These are phyloP conservation scores for Priceomyces melissophilus DNA, from an alignment of 805 yeast species.

Conservation along the genomic window DNA sequence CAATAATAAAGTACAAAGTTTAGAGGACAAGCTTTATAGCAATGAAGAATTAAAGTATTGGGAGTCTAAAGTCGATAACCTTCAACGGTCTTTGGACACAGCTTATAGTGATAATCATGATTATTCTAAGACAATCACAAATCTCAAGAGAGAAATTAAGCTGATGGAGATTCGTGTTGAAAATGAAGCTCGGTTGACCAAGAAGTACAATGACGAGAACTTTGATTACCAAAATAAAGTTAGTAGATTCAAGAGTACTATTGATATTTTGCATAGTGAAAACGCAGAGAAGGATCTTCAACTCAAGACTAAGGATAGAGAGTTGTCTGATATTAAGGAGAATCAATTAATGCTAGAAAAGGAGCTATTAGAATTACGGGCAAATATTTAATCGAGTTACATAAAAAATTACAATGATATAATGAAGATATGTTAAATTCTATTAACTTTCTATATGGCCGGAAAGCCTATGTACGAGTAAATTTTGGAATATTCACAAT, in stretches of 20 bases:
- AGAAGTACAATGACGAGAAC: constrained; percentile 57
- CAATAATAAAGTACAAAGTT: constrained; percentile 38
- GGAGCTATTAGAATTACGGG: constrained; percentile 57
- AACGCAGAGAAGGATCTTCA: constrained; percentile 41
- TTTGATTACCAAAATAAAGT: constrained; percentile 52
- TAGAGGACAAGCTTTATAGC: constrained; percentile 48
- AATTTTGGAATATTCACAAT: no score
- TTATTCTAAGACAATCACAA: constrained; percentile 47
- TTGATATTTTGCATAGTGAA: constrained; percentile 38
- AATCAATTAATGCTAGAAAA: constrained; percentile 49
- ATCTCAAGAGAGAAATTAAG: constrained; percentile 50
- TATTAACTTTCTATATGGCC: no score
- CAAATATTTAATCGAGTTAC: constrained; percentile 8
- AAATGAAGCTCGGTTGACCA: constrained; percentile 48
- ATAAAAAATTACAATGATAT: constrained; percentile 1
- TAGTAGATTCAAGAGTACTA: constrained; percentile 33
- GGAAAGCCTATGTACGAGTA: no score
- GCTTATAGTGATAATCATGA: constrained; percentile 49
- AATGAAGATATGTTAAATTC: no score
- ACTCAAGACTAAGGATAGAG: constrained; percentile 51
- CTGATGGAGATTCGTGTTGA: constrained; percentile 52
- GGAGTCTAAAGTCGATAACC: constrained; percentile 50
- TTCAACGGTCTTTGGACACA: constrained; percentile 49
- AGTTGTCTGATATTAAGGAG: constrained; percentile 53
- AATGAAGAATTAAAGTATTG: constrained; percentile 58